phyloP scores from a whole-genome alignment of 345 rosid species.

The Sonneratia caseolaris region DNA sequence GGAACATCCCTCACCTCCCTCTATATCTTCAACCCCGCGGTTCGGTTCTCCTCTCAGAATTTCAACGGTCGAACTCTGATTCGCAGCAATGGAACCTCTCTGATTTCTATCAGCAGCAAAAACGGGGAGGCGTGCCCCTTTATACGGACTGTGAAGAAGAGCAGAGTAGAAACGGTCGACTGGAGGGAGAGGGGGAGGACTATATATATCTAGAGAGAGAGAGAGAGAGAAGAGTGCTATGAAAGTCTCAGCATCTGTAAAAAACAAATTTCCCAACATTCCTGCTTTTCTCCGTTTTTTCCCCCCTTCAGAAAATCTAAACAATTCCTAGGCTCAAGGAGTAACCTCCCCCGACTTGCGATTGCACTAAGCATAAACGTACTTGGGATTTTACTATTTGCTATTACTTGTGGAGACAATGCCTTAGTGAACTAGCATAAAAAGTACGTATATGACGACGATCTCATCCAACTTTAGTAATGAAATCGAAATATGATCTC shows the following conservation, averaged over 20 bases:
- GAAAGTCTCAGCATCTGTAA: not conserved
- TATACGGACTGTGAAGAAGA: not conserved
- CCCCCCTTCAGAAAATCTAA: not conserved
- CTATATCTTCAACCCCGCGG: not conserved
- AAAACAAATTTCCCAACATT: not conserved
- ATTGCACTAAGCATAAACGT: no score
- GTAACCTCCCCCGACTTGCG: not conserved
- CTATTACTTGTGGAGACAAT: no score
- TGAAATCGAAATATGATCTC: no score
- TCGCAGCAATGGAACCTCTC: not conserved
- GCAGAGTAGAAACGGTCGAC: slow-evolving; percentile 12
- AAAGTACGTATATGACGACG: no score
- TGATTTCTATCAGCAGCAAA: not conserved
- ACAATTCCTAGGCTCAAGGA: no score
- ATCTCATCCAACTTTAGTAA: no score
- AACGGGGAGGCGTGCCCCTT: not conserved
- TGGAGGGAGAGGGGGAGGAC: not conserved
- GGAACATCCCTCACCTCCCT: slow-evolving; percentile 29
- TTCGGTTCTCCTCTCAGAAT: not conserved
- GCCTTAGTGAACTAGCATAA: no score
- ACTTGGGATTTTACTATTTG: no score
- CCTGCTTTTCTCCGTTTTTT: not conserved
- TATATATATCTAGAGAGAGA: not conserved
- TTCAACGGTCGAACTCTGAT: no score
- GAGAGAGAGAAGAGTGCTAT: slow-evolving; percentile 5